Conservation (phyloP, 768 basidiomycete genomes). For the Dictyophora rubrovolvata region DNA sequence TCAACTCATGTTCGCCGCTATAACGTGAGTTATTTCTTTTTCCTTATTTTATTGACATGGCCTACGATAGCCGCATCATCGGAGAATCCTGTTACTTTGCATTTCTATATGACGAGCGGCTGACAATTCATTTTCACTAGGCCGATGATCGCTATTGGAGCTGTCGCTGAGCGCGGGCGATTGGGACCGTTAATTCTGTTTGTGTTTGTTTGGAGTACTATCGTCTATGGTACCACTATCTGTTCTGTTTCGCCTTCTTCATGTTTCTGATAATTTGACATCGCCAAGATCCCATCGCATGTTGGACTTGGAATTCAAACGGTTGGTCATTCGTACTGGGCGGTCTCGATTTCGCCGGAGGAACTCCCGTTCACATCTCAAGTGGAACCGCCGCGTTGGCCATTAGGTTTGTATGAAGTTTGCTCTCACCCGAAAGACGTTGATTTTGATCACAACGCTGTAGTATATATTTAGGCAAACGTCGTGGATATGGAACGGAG, state of each 20-base stretch:
- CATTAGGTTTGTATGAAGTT: conserved; percentile 32
- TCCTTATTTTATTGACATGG: background rate
- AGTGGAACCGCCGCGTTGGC: conserved; percentile 89
- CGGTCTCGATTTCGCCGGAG: conserved; percentile 88
- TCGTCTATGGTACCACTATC: conserved; percentile 47
- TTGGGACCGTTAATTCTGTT: conserved; percentile 84
- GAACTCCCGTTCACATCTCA: conserved; percentile 93
- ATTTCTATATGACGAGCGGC: too few species aligned
- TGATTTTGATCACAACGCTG: conserved; percentile 15
- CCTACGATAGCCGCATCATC: conserved; percentile 12
- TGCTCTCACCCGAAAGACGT: background rate
- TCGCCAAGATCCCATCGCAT: conserved; percentile 67
- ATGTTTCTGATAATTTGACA: background rate
- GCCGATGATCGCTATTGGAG: conserved; percentile 84
- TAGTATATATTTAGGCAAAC: conserved; percentile 77
- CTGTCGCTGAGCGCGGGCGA: conserved; percentile 80
- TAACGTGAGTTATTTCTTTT: conserved; percentile 43
- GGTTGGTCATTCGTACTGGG: conserved; percentile 71
- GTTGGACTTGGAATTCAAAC: conserved; percentile 90
- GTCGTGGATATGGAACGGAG: conserved; percentile 85
- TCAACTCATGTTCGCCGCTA: conserved; percentile 85
- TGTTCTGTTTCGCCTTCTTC: background rate
- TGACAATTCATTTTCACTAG: conserved; percentile 24
- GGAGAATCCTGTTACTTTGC: conserved; percentile 7
- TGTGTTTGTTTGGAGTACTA: conserved; percentile 73